Base-by-base conservation (phyloP, 768 basidiomycete species). In the Dacryopinax spathularia region DNA sequence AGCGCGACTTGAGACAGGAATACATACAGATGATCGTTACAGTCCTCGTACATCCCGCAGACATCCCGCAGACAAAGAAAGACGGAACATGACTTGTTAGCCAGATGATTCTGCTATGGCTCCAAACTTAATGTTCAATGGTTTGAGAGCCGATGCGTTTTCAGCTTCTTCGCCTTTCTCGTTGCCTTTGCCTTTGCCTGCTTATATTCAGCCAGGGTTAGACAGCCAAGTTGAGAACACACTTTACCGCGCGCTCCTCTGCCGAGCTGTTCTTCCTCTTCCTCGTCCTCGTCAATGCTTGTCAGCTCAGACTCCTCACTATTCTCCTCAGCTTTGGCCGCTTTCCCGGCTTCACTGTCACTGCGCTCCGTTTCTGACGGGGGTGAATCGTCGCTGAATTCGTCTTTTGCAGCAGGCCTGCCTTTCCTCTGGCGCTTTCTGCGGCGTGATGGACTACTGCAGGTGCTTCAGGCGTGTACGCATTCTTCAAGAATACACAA, bases 211-310 rank as follows among this genome's bases (percentile, higher is more conserved):
- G 43, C 7, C 43, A 10, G 18, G 20, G 20, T 48, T 9, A 22
- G 20, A 18, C 20, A 20, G 18, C 9, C 43, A 27, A 48, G 12
- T 18, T 48, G 43, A 36, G 10, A 36, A 22, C 39, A 3, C 22
- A 70, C 72, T 36, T 69, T 68, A 20, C 72, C 43, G 34, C 63
- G 65, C 13, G 71, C 71, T 7, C 72, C 72, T 62, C 72, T 29
- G 9, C 72, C 71, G 33, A 70, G 31, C 27, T 70, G 68, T 13
- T 31, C 63, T 16, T 15, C 6, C 5, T 41, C 39, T 18, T 18
- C 39, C 22, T 18, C 39, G 7, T 41, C 39, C 39, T 18, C 39
- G 7, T 41, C 39, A 15, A 41, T 6, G 39, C 39, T 41, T 22
- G 39, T 41, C 7, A 41, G 18, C 18, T 41, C 39, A 15, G 39